Base-by-base conservation (phyloP, 345 rosid species). In the Camelina neglecta region DNA sequence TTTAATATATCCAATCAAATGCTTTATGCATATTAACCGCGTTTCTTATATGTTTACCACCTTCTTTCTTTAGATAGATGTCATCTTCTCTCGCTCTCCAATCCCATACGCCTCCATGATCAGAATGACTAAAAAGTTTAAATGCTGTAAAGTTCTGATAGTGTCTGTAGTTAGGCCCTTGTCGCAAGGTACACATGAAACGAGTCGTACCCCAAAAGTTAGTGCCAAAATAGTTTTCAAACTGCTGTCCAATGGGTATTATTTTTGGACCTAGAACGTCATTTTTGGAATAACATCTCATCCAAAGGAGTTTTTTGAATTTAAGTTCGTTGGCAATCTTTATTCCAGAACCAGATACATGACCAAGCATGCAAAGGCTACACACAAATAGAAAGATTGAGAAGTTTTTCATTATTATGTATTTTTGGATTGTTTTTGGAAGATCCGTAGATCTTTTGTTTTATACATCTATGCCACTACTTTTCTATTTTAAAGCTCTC, bases 61-160 rank as follows among this genome's bases (percentile, higher is more conserved):
- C 10, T 18, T 18, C 29, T 36, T 38, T 60, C 8, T 60, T 36
- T 5, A 59, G 20, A 59, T 59, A 59, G 7, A 59, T 59, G 1
- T 45, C 64, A 59, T 59, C 8, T 45, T 65, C 78, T 65, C 78
- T 65, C 1, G 78, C 72, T 47, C 72, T 74, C 78, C 78, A 74
- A n/a, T 74, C 66, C 78, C 78, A 74, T 8, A 56, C 0, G 58
- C 58, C 72, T 45, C 78, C 72, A 0, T 0, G 11, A 36, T 74
- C 78, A 0, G 21, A 0, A 0, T 2, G 1, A 65, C 51, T 36
- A 1, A 2, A 3, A 21, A 35, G 50, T 45, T 74, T 35, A 18
- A 74, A 74, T 23, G 58, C 65, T 45, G 45, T 54, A 24, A 74
- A 65, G 0, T 5, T 47, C 20, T 65, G 63, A 24, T 11, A 0